phyloP scores from a whole-genome alignment of 257 asterid species.

The Salvia miltiorrhiza region DNA sequence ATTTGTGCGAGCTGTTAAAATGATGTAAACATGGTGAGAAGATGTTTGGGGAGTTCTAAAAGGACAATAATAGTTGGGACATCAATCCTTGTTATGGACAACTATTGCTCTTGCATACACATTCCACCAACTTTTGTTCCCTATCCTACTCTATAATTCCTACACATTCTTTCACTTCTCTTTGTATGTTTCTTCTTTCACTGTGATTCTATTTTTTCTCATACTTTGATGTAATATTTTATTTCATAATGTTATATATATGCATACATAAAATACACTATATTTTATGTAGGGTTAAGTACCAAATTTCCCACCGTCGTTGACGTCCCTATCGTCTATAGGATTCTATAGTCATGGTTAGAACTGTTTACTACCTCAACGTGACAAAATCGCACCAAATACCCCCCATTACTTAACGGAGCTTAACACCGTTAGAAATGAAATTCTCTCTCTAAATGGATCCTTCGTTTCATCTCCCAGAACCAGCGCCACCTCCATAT shows the following conservation, averaged over 20 bases:
- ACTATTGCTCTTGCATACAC: slow-evolving; percentile 19
- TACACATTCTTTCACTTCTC: neutral
- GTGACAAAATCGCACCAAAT: no score
- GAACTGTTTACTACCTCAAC: no score
- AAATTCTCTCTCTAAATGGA: no score
- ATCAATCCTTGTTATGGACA: slow-evolving; percentile 15
- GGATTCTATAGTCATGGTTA: no score
- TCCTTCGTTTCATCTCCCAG: no score
- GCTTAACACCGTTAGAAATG: no score
- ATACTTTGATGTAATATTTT: neutral
- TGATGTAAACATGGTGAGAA: slow-evolving; percentile 15
- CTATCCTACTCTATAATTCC: slow-evolving; percentile 18
- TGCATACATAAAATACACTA: neutral
- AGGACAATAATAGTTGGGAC: slow-evolving; percentile 22
- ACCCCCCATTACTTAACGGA: no score
- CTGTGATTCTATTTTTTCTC: neutral
- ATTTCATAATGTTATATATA: neutral
- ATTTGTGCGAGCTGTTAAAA: neutral
- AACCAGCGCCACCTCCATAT: no score
- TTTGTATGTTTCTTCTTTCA: neutral
- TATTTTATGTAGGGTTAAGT: no score
- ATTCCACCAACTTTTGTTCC: slow-evolving; percentile 37
- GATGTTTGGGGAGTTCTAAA: neutral
- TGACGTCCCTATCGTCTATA: no score
- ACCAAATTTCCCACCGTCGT: no score